phyloP scores from a whole-genome alignment of 2,329 filamentous ascomycete species.

The Penicillium sp. region DNA sequence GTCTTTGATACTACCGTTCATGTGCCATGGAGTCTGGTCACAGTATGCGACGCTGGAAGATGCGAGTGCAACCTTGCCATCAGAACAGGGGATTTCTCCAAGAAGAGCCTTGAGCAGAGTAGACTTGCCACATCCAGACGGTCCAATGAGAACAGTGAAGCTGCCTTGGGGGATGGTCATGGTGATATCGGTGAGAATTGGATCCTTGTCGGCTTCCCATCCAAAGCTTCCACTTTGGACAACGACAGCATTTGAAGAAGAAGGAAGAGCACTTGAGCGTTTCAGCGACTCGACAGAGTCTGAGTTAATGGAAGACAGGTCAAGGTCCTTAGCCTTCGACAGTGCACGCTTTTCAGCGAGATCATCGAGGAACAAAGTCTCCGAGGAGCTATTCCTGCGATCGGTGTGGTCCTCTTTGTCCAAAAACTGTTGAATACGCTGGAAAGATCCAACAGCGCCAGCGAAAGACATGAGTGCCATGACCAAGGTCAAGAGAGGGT shows the following conservation, averaged over 20 bases:
- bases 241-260: conserved; percentile 32
- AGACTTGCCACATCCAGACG: conserved; percentile 54
- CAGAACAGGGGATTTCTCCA: conserved; percentile 40
- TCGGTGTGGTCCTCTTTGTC: conserved; percentile 34
- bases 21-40: conserved; percentile 43
- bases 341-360: conserved; percentile 21
- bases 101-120: conserved; percentile 49
- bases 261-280: conserved; percentile 12
- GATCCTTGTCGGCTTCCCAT: conserved; percentile 45
- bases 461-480: conserved; percentile 47
- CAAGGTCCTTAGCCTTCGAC: conserved; percentile 24
- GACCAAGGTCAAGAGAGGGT: conserved; percentile 47
- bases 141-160: conserved; percentile 51
- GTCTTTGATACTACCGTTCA: conserved; percentile 43
- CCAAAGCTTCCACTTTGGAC: conserved; percentile 49
- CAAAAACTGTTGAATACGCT: conserved; percentile 48
- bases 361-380: conserved; percentile 15
- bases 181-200: conserved; percentile 43
- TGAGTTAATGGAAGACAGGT: conserved; percentile 23
- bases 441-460: conserved; percentile 47
- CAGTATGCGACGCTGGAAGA: conserved; percentile 41
- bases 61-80: conserved; percentile 35
- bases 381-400: conserved; percentile 15
- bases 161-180: conserved; percentile 43
- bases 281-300: conserved; percentile 25